Conservation (phyloP, 208 protist species). For the Naegleria gruberi region DNA sequence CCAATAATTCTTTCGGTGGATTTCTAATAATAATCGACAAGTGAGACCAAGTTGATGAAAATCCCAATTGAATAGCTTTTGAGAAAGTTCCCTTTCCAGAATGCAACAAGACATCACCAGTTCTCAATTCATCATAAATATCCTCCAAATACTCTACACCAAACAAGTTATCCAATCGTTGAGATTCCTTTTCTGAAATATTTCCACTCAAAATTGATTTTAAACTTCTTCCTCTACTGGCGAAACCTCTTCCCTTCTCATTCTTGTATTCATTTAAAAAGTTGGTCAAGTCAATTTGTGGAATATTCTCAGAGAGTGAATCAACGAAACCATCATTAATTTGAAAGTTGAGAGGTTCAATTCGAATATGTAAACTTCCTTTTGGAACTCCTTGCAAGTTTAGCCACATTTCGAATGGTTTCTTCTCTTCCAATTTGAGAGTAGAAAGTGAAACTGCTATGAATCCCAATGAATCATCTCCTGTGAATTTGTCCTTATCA, state of each 20-base stretch:
- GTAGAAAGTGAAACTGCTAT: not conserved
- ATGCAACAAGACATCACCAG: not conserved
- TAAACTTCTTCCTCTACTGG: not conserved
- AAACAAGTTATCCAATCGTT: constrained; percentile 1
- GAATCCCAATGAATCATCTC: not conserved
- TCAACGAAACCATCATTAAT: not conserved
- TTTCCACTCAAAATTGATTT: not conserved
- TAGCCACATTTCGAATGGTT: not conserved
- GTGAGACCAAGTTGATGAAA: not conserved
- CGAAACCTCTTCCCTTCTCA: not conserved
- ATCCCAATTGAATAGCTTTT: not conserved
- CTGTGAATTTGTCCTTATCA: not conserved
- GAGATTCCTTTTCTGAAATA: not conserved
- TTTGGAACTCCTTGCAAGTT: not conserved
- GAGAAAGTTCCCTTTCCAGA: constrained; percentile 7
- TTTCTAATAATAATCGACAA: not conserved
- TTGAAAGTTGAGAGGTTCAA: not conserved
- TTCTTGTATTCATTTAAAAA: not conserved
- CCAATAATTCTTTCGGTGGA: not conserved
- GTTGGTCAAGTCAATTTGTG: not conserved
- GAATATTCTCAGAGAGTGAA: not conserved
- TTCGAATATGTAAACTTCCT: not conserved
- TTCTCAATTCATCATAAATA: not conserved
- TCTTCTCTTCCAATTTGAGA: not conserved
- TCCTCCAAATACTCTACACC: not conserved